Conservation (phyloP, 73 alveolate species). For the Tetrahymena elliotti region DNA sequence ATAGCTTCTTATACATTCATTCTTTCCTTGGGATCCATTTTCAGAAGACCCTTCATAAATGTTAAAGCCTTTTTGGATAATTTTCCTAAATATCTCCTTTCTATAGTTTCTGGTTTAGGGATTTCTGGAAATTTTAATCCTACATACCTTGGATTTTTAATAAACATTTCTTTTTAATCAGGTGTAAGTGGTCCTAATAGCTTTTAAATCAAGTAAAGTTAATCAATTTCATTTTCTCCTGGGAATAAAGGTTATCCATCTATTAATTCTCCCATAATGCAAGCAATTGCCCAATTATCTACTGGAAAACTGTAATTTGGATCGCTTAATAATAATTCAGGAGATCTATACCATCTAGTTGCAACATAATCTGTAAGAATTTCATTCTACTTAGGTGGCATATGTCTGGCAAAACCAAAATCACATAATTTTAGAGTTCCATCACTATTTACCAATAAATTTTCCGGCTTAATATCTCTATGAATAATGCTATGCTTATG, state of each 20-base stretch:
- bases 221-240: conserved; percentile 89
- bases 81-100: conserved; percentile 84
- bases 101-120: conserved; percentile 82
- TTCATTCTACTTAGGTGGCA: conserved; percentile 35
- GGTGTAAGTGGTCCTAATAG: conserved; percentile 84
- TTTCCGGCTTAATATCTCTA: conserved; percentile 38
- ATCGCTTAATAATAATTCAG: conserved; percentile 48
- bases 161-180: conserved; percentile 64
- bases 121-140: conserved; percentile 88
- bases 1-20: conserved; percentile 57
- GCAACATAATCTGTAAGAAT: conserved; percentile 67
- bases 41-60: conserved; percentile 58
- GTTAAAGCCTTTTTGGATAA: conserved; percentile 42
- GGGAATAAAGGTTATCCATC: conserved; percentile 95
- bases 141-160: conserved; percentile 79
- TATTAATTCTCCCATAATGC: conserved; percentile 89
- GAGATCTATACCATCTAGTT: conserved; percentile 75
- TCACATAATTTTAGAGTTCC: conserved; percentile 39
- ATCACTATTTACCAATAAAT: conserved; percentile 19
- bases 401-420: conserved; percentile 40
- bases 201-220: conserved; percentile 77
- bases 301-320: conserved; percentile 62
- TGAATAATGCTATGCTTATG: conserved; percentile 31
- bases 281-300: conserved; percentile 91
- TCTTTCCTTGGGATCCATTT: conserved; percentile 77